phyloP scores from a whole-genome alignment of 2,329 filamentous ascomycete species.

The Madurella fahalii region DNA sequence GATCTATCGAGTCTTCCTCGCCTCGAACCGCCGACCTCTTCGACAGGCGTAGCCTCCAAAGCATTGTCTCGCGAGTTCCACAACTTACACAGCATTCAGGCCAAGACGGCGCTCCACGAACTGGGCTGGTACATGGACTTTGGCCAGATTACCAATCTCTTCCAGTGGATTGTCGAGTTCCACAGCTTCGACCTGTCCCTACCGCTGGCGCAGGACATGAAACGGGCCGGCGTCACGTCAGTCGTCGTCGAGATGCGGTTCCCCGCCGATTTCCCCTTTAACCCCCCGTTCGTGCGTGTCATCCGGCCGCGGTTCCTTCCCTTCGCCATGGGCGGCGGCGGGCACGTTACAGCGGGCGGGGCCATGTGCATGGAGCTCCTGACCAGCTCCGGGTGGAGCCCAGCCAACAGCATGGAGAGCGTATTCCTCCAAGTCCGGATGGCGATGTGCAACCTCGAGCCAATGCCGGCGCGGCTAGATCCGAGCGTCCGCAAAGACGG shows the following conservation, averaged over 20 bases:
- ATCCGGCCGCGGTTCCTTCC: conserved; percentile 74
- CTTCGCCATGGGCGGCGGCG: conserved; percentile 70
- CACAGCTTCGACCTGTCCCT: conserved; percentile 71
- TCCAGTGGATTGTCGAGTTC: conserved; percentile 88
- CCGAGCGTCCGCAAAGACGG: conserved; percentile 27
- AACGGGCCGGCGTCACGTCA: conserved; percentile 54
- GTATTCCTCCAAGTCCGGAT: conserved; percentile 77
- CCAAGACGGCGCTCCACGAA: conserved; percentile 54
- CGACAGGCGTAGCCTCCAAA: conserved; percentile 56
- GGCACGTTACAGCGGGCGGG: conserved; percentile 79
- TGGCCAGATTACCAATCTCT: conserved; percentile 65
- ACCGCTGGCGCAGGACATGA: conserved; percentile 73
- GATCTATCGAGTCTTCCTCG: conserved; percentile 58
- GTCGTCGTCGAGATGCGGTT: conserved; percentile 82
- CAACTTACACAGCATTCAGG: conserved; percentile 61
- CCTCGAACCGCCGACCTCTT: conserved; percentile 63
- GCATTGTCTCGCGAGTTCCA: conserved; percentile 62
- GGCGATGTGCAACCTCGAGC: conserved; percentile 66
- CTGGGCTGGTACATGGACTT: conserved; percentile 82
- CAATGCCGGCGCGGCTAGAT: conserved; percentile 63
- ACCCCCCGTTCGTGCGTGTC: conserved; percentile 80
- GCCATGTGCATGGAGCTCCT: conserved; percentile 81
- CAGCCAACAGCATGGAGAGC: conserved; percentile 68
- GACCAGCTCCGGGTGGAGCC: conserved; percentile 78
- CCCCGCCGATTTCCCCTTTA: conserved; percentile 67